Conservation (phyloP, 108 stramenopile genomes). For the Aurantiochytrium sp. region DNA sequence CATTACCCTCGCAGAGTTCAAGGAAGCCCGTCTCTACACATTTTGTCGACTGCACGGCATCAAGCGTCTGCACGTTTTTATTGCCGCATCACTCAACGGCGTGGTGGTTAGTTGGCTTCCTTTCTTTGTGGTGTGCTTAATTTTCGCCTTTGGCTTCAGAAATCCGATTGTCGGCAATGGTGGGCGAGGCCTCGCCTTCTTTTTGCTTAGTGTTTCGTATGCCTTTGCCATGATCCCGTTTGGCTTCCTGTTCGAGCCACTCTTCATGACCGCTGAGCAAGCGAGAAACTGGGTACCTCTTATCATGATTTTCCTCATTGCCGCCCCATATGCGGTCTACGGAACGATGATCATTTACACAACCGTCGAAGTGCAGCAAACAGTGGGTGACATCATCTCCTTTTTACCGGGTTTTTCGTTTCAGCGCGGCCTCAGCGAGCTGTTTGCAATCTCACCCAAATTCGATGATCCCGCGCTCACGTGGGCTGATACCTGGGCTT, state of each 20-base stretch:
- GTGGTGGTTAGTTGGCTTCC: not conserved
- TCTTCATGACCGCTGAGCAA: constrained; percentile 25
- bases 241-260: constrained; percentile 43
- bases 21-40: not conserved
- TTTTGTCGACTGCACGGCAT: not conserved
- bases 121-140: not conserved
- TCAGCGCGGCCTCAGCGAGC: constrained; percentile 39
- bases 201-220: constrained; percentile 32
- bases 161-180: not conserved
- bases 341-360: constrained; percentile 25
- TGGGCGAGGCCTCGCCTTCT: not conserved
- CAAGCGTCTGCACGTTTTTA: not conserved
- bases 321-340: constrained; percentile 21
- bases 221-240: constrained; percentile 35
- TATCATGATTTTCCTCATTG: constrained; percentile 29
- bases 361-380: constrained; percentile 4
- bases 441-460: constrained; percentile 25
- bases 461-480: constrained; percentile 27
- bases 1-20: not conserved
- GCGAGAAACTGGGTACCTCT: constrained; percentile 43
- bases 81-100: not conserved
- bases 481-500: constrained; percentile 39
- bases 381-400: constrained; percentile 40
- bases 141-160: not conserved
- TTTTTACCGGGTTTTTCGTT: constrained; percentile 37